A percentile compares a stretch with the other conserved stretches of the same genome.
phyloP scores from a whole-genome alignment of 192 early-diverging fungal species.

The Coemansia sp. region DNA sequence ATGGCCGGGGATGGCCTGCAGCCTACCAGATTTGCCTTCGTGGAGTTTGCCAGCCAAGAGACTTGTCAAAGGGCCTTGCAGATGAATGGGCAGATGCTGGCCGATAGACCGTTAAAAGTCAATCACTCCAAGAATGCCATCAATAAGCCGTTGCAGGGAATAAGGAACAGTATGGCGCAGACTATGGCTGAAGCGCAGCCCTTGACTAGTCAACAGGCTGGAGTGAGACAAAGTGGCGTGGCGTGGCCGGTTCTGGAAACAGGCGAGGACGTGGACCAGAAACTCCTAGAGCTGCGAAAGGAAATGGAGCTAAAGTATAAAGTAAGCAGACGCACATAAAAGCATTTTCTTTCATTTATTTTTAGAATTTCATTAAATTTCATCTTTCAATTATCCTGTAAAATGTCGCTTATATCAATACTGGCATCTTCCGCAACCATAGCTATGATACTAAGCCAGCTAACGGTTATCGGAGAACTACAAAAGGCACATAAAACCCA shows the following conservation, averaged over 20 bases:
- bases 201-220: neutral
- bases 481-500: conserved; percentile 16
- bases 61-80: conserved; percentile 59
- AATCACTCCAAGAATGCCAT: conserved; percentile 78
- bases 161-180: neutral
- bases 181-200: neutral
- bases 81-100: conserved; percentile 64
- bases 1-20: conserved; percentile 73
- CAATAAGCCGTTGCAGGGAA: conserved; percentile 53
- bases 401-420: conserved; percentile 15
- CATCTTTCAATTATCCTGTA: neutral
- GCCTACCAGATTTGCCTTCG: conserved; percentile 70
- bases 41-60: conserved; percentile 68
- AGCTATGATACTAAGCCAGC: conserved; percentile 44
- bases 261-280: neutral
- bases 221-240: conserved; percentile 9
- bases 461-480: conserved; percentile 22
- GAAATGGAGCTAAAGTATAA: conserved; percentile 6
- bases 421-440: conserved; percentile 23
- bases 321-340: neutral
- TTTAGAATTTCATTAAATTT: neutral
- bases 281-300: neutral
- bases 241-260: conserved; percentile 44
- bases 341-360: neutral
- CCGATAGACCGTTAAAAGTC: conserved; percentile 66